A percentile compares a stretch with the other conserved stretches of the same genome.
These are phyloP conservation scores for Neobulgaria alba DNA, from an alignment of 2,329 filamentous ascomycete genomes.

Conservation along the genomic window DNA sequence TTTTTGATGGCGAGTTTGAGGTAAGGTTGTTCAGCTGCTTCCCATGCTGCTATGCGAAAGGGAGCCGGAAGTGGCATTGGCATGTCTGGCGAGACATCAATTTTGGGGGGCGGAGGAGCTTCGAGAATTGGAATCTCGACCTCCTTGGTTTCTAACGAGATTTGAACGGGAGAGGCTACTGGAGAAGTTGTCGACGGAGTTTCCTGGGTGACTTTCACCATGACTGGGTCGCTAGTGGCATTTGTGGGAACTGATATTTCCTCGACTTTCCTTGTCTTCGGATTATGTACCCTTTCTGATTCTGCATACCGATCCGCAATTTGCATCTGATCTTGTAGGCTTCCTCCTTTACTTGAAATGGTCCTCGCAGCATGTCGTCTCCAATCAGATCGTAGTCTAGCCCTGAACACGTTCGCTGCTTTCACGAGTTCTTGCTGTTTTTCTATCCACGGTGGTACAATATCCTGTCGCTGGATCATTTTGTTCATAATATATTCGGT, in stretches of 20 bases:
- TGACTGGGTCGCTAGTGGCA: slow-evolving; percentile 40
- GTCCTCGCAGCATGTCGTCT: slow-evolving; percentile 68
- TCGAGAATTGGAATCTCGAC: slow-evolving; percentile 4
- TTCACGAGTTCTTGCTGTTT: slow-evolving; percentile 86
- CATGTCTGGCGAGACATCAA: neutral
- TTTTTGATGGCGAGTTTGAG: slow-evolving; percentile 66
- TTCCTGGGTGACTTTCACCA: slow-evolving; percentile 37
- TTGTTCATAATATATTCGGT: slow-evolving; percentile 98
- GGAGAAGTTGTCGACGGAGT: slow-evolving; percentile 15
- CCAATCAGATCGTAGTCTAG: slow-evolving; percentile 74
- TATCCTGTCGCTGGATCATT: slow-evolving; percentile 93
- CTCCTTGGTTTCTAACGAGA: slow-evolving; percentile 14
- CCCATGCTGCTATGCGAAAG: slow-evolving; percentile 74
- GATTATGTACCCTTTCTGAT: slow-evolving; percentile 62
- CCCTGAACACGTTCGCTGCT: slow-evolving; percentile 61
- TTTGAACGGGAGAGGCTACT: slow-evolving; percentile 7
- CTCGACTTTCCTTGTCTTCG: slow-evolving; percentile 39
- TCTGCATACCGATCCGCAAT: slow-evolving; percentile 65
- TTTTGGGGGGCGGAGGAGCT: neutral
- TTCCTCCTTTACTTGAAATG: slow-evolving; percentile 71
- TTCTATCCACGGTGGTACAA: slow-evolving; percentile 96
- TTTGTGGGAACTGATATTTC: slow-evolving; percentile 40
- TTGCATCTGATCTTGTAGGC: slow-evolving; percentile 62
- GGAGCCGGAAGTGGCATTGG: slow-evolving; percentile 21
- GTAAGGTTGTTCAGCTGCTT: slow-evolving; percentile 64